These are phyloP conservation scores for Silene conica DNA, from an alignment of 148 eudicot genomes.

Conservation along the genomic window DNA sequence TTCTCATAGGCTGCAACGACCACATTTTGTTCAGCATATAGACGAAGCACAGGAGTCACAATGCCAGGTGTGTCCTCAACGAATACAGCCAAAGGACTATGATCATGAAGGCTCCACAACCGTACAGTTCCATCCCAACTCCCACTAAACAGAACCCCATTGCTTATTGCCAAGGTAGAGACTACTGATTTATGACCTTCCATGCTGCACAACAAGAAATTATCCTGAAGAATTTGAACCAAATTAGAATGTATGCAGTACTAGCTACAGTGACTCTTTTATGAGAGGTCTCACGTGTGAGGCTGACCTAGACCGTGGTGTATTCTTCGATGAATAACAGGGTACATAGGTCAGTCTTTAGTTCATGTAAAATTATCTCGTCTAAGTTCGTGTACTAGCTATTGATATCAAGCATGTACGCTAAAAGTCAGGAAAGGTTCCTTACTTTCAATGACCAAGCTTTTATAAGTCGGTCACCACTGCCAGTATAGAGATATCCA, in stretches of 20 bases:
- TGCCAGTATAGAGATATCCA: slow-evolving; percentile 71
- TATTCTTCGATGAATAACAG: not conserved
- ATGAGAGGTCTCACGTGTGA: not conserved
- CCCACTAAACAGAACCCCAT: slow-evolving; percentile 81
- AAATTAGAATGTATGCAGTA: not conserved
- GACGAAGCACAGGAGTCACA: slow-evolving; percentile 54
- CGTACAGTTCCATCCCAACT: slow-evolving; percentile 95
- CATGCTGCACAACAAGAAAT: slow-evolving; percentile 56
- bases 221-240: slow-evolving; percentile 43
- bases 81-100: slow-evolving; percentile 64
- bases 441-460: slow-evolving; percentile 81
- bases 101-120: slow-evolving; percentile 82
- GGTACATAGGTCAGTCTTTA: not conserved
- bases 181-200: slow-evolving; percentile 89
- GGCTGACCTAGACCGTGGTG: no score
- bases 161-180: slow-evolving; percentile 51
- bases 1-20: slow-evolving; percentile 68
- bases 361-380: not conserved
- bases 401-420: not conserved
- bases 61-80: slow-evolving; percentile 60
- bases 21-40: slow-evolving; percentile 47
- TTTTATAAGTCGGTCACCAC: slow-evolving; percentile 83
- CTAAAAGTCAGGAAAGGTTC: not conserved
- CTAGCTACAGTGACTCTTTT: not conserved
- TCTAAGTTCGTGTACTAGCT: not conserved